Percentiles rank a stretch among this genome's conserved stretches.
These are phyloP conservation scores for Eudorina sp. DNA, from an alignment of 139 green algal genomes.

Conservation along the genomic window DNA sequence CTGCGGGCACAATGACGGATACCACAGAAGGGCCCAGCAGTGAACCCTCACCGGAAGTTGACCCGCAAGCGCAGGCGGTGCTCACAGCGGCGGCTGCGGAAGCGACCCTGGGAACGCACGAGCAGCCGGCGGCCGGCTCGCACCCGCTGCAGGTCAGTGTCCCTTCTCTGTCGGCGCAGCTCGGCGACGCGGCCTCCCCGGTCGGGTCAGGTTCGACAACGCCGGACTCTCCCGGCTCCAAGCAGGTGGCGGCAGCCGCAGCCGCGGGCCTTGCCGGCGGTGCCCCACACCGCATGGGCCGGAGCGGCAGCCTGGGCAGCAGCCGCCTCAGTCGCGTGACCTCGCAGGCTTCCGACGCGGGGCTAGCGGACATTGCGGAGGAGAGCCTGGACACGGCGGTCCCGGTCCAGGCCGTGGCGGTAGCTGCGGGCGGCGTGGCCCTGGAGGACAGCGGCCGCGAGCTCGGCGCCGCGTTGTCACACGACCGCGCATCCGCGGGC, in stretches of 20 bases:
- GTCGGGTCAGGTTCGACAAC: too few species aligned
- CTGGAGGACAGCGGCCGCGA: background rate
- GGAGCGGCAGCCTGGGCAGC: constrained; percentile 35
- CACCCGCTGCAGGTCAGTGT: too few species aligned
- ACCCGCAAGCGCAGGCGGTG: too few species aligned
- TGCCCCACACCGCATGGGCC: background rate
- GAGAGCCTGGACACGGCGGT: background rate
- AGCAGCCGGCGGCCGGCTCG: too few species aligned
- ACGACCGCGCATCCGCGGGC: background rate
- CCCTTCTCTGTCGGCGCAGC: too few species aligned
- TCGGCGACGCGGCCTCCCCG: too few species aligned
- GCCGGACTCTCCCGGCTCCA: background rate
- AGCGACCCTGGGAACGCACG: too few species aligned
- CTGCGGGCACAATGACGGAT: background rate
- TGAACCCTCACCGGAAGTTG: too few species aligned
- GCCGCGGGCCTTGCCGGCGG: background rate
- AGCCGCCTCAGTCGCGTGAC: constrained; percentile 19
- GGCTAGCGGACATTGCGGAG: constrained; percentile 26
- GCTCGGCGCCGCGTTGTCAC: background rate
- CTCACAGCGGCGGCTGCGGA: too few species aligned
- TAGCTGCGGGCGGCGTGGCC: background rate
- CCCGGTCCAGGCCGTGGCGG: too few species aligned
- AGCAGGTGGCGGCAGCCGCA: too few species aligned
- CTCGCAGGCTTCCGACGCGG: background rate
- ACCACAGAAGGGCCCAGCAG: too few species aligned